Conservation (phyloP, 2,329 filamentous ascomycete species). For the Fusarium kyushuense region DNA sequence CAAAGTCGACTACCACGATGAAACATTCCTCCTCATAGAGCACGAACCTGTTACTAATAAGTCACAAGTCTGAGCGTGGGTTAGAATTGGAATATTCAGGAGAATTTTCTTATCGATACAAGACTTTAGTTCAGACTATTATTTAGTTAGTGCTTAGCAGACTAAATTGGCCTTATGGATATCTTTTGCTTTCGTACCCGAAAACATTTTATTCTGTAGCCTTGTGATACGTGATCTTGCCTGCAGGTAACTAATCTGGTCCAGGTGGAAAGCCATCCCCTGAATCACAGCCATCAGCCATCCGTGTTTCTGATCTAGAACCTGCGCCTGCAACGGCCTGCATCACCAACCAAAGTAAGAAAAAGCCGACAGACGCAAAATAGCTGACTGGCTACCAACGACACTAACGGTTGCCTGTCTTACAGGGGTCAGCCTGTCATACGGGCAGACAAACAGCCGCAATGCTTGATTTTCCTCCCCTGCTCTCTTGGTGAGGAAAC, state of each 20-base stretch:
- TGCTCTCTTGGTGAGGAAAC: neutral
- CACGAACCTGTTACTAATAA: slow-evolving; percentile 12
- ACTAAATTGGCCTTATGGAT: neutral
- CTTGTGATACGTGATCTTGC: neutral
- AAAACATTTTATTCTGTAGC: neutral
- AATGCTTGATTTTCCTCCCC: neutral
- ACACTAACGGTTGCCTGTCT: slow-evolving; percentile 2
- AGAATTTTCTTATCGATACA: slow-evolving; percentile 1
- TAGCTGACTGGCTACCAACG: slow-evolving; percentile 19
- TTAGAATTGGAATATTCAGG: slow-evolving; percentile 3
- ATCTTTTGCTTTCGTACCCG: neutral
- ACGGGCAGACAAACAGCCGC: neutral
- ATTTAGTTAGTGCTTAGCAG: slow-evolving; percentile 4
- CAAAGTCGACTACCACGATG: slow-evolving; percentile 23
- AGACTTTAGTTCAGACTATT: neutral
- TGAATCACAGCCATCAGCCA: slow-evolving; percentile 1
- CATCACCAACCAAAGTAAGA: neutral
- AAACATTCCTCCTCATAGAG: slow-evolving; percentile 23
- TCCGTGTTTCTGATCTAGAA: neutral
- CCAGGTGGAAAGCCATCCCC: neutral
- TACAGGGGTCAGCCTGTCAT: neutral
- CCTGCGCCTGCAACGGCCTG: neutral
- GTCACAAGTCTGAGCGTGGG: neutral
- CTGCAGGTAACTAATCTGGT: no score
- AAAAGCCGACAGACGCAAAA: slow-evolving; percentile 19